Base-by-base conservation (phyloP, 177 flowering plant genomes). In the Telopea speciosissima region DNA sequence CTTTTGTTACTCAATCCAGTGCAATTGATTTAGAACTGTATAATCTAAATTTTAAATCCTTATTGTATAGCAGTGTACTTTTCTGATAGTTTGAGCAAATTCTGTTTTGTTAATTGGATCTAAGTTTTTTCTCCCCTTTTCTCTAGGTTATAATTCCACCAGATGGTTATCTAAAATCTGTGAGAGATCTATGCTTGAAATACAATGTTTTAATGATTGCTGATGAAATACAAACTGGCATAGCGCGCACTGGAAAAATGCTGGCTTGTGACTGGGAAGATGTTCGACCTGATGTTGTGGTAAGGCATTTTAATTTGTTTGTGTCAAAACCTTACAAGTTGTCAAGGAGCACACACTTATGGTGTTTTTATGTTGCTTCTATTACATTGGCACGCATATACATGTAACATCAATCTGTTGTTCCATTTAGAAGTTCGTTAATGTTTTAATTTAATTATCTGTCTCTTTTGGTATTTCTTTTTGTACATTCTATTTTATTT, bases 241-340 rank as follows among this genome's bases (percentile, higher is more conserved):
- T 96, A 75, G 99, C 86, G 63, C 81, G 99, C 33, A 82, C 97
- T 63, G 98, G 99, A 71, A 91, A 82, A 81, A 72, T 96, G 89
- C 81, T 96, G 78, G 97, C 97, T 67, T 91, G 97, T 71, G 96
- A 96, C 54, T 96, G 99, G 99, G 99, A 93, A 80, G 85, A 83
- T 61, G 88, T 91, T 69, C 90, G 90, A 8, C 98, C 98, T 24
- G 98, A 96, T 85, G 86, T 93, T 75, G 97, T 96, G 72, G 99
- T 96, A 82, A 86, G 86, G 36, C 24, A 36, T 36, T 24, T 58
- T 44, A n/a, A n/a, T n/a, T n/a, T 9, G 3, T 64, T 61, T 70
- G 16, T 3, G 21, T 36, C 22, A 60, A 60, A 19, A 19, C n/a
- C 31, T 26, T 24, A 63, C 54, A 36, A n/a, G 1, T 49, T 49